phyloP scores from a whole-genome alignment of 257 asterid species.

The Salvia splendens region DNA sequence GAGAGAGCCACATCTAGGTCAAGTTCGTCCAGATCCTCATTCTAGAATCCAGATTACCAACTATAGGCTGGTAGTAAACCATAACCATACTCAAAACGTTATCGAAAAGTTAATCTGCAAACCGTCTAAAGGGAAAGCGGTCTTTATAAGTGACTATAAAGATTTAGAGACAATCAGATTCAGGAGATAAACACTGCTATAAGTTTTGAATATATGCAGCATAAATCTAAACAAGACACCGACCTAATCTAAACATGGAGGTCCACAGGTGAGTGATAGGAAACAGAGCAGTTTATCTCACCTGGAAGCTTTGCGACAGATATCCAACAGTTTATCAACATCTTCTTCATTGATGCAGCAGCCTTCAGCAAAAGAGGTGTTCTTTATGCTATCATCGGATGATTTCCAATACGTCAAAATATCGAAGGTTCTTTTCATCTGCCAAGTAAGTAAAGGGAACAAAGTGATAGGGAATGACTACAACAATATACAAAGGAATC shows the following conservation, averaged over 20 bases:
- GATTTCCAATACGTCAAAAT: constrained; percentile 60
- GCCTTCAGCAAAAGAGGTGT: constrained; percentile 34
- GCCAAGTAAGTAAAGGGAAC: constrained; percentile 46
- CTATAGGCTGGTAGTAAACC: background rate
- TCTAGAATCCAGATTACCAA: constrained; percentile 7
- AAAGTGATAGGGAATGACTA: constrained; percentile 19
- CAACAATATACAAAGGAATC: background rate
- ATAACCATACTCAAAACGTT: constrained; percentile 3
- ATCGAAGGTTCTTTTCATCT: constrained; percentile 58
- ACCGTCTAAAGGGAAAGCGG: background rate
- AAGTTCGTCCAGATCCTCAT: background rate
- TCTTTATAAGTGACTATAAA: background rate
- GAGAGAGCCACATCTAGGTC: background rate
- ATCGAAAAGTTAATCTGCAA: background rate
- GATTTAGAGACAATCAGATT: too few species aligned
- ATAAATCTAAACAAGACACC: constrained; percentile 3
- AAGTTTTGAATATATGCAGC: background rate
- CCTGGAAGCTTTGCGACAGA: constrained; percentile 43
- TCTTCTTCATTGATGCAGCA: constrained; percentile 51
- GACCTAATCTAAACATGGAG: background rate
- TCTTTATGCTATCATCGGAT: constrained; percentile 43
- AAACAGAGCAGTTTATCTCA: constrained; percentile 8
- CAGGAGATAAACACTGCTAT: background rate
- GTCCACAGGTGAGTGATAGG: background rate
- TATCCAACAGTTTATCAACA: constrained; percentile 58